Evolutionary conservation across 1,139 yeast species (phyloP).

Genomic region (Lodderomyces margitis): DNA sequence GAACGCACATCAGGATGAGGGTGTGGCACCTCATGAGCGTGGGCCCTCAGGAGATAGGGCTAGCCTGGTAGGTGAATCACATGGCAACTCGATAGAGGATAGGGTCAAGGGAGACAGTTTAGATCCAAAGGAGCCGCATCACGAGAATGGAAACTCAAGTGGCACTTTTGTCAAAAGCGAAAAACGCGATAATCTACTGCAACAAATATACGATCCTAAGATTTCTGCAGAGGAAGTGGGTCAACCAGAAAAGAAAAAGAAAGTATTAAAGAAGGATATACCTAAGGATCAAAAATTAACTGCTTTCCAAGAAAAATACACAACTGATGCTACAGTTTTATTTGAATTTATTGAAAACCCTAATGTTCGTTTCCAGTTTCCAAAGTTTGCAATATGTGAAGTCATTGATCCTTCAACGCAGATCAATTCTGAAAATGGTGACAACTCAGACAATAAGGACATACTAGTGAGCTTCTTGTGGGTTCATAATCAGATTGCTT

Average conservation of each 20-base stretch:
- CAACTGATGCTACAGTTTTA: slow-evolving; percentile 67
- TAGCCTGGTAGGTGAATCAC: no score
- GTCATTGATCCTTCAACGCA: slow-evolving; percentile 32
- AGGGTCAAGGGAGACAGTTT: no score
- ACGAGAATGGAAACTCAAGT: not conserved
- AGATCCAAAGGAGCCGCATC: no score
- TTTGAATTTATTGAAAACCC: slow-evolving; percentile 85
- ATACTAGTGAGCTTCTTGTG: slow-evolving; percentile 64
- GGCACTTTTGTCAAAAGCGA: not conserved
- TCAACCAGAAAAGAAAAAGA: not conserved
- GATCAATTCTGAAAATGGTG: slow-evolving; percentile 24
- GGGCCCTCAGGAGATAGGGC: no score
- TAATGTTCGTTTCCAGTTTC: slow-evolving; percentile 68
- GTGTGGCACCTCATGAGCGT: no score
- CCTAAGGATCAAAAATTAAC: slow-evolving; percentile 57
- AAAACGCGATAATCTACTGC: not conserved
- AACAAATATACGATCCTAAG: slow-evolving; percentile 3
- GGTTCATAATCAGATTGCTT: slow-evolving; percentile 52
- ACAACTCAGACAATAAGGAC: slow-evolving; percentile 39
- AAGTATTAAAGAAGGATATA: slow-evolving; percentile 17
- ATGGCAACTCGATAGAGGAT: no score
- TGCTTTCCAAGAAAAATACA: slow-evolving; percentile 72
- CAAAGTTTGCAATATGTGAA: slow-evolving; percentile 76
- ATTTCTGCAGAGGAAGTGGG: not conserved
- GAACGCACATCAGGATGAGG: not conserved